Base-by-base conservation (phyloP, 2,329 filamentous ascomycete genomes). In the Fusarium newnesense region DNA sequence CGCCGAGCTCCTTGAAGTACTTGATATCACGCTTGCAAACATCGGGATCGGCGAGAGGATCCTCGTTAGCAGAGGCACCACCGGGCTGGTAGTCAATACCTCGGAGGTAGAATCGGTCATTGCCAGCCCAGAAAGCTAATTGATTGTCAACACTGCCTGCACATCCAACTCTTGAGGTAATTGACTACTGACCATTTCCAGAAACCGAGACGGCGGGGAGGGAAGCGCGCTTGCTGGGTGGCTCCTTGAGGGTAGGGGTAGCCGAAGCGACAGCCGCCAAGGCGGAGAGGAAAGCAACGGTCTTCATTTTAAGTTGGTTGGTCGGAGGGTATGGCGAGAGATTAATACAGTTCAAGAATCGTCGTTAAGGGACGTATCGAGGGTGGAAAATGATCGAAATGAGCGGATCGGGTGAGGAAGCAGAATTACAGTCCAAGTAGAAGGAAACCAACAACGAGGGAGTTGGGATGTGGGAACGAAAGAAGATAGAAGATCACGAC, bases 1-100 rank as follows among this genome's bases (percentile, higher is more conserved):
- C 86, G 54, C 95, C 94, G 57, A 98, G 87, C 75, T 94, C 89
- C 86, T 94, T 89, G 90, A 97, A 97, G 81, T 94, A 87, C 58
- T 85, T 84, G 76, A 97, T 92, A 80, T 97, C 94, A 74, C 95
- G 92, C 81, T 89, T 88, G 89, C 95, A 97, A 79, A 87, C 84
- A 7, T 83, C 83, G 30, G 85, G 80, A 77, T 97, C 91, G 70
- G 93, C 91, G 60, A 97, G 91, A 69, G 95, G 94, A 80, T 97
- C 95, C n/a, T 76, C 59, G 75, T 85, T 85, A 69, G 81, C 82
- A 6, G 88, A 86, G 34, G 88, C 87, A 72, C 88, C 89, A 69
- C 88, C 89, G n/a, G 89, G 89, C 80, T 90, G 88, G 81, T 90
- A 91, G 82, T 90, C 89, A 53, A 90, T 86, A 71, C 89, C 89